These are phyloP conservation scores for Nematocida minor DNA, from an alignment of 371 early-diverging fungal species.

Conservation along the genomic window DNA sequence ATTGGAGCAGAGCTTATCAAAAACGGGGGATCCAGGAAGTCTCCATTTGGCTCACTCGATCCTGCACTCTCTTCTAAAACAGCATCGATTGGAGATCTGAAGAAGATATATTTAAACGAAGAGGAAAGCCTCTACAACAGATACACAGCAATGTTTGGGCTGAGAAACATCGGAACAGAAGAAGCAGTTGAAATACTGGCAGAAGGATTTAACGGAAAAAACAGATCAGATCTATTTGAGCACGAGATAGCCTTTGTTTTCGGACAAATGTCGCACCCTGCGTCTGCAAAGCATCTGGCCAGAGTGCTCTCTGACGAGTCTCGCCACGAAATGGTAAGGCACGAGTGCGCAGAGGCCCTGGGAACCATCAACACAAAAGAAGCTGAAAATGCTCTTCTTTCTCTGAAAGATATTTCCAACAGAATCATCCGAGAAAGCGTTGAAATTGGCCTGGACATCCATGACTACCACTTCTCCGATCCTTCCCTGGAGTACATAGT, in stretches of 20 bases:
- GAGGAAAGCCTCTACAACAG: conserved; percentile 75
- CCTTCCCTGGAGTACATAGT: conserved; percentile 34
- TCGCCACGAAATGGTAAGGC: conserved; percentile 90
- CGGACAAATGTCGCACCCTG: conserved; percentile 90
- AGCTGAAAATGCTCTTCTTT: conserved; percentile 70
- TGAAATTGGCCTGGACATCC: conserved; percentile 90
- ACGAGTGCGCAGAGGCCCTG: conserved; percentile 96
- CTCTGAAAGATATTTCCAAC: conserved; percentile 72
- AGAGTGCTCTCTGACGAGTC: conserved; percentile 69
- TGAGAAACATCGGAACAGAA: conserved; percentile 74
- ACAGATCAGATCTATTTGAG: conserved; percentile 74
- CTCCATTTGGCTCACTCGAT: conserved; percentile 58
- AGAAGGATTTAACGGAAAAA: conserved; percentile 70
- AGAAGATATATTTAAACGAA: conserved; percentile 70
- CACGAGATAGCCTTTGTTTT: conserved; percentile 95
- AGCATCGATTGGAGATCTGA: conserved; percentile 75
- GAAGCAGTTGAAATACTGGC: conserved; percentile 79
- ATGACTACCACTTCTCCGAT: conserved; percentile 71
- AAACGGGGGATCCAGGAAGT: conserved; percentile 31
- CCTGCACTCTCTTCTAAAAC: conserved; percentile 58
- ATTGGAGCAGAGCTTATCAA: conserved; percentile 43
- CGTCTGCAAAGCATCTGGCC: conserved; percentile 75
- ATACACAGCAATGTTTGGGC: conserved; percentile 93
- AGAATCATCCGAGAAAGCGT: conserved; percentile 87
- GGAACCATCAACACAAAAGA: conserved; percentile 92